Conservation (phyloP, 257 asterid genomes). For the Buddleja alternifolia region DNA sequence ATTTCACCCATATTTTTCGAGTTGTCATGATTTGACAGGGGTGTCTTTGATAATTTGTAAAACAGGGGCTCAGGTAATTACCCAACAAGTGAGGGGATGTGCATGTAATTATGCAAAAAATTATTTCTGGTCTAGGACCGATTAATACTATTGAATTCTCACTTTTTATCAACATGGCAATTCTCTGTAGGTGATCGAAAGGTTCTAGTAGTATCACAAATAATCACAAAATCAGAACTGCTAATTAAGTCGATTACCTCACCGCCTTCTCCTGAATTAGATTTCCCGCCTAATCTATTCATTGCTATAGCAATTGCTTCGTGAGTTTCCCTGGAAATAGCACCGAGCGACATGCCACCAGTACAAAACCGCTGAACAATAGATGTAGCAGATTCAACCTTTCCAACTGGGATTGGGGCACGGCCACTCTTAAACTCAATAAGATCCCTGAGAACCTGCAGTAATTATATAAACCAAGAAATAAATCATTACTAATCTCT, state of each 20-base stretch:
- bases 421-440: constrained; percentile 84
- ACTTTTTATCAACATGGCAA: too few species aligned
- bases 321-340: constrained; percentile 98
- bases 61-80: too few species aligned
- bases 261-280: constrained; percentile 99
- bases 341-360: constrained; percentile 99
- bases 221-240: not conserved
- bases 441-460: constrained; percentile 97
- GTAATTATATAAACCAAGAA: constrained; percentile 15
- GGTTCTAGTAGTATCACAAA: not conserved
- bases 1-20: too few species aligned
- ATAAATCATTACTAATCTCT: constrained; percentile 1
- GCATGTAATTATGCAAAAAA: too few species aligned
- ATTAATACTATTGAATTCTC: too few species aligned
- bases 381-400: constrained; percentile 86
- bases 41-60: too few species aligned
- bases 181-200: too few species aligned
- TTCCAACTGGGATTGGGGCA: constrained; percentile 92
- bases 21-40: too few species aligned
- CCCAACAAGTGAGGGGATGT: too few species aligned
- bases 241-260: constrained; percentile 61
- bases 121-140: too few species aligned
- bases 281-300: constrained; percentile 96
- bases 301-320: constrained; percentile 99
- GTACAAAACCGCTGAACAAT: constrained; percentile 97